Evolutionary conservation across 2,329 filamentous ascomycete species (phyloP), one percentile per base, ranked within the genome.

Genomic region (Aspergillus aculeatinus): DNA sequence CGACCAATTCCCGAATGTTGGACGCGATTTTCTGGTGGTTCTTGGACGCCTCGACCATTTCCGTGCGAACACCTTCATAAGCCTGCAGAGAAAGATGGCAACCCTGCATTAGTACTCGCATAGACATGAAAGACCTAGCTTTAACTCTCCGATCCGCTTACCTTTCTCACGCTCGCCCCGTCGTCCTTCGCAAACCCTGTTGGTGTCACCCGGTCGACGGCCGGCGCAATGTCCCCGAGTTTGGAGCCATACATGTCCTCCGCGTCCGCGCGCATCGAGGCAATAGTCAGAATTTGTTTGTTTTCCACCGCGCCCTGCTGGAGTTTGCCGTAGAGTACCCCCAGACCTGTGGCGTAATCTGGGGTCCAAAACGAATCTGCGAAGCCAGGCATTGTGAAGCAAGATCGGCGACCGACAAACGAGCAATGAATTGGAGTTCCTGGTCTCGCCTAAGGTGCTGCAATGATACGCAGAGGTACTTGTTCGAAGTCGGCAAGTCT

Each of bases 361-460:
- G 87, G 87, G 63, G 95, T 96, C 95, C 95, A 99, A 81, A 99
- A 98, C 54, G 93, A 96, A 80, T 94, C 92, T 68, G 92, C 88
- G 79, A 99, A 98, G 71, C 91, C 87, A 68, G 90, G 89, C 90
- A 94, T 94, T 75, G 77, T 87, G 72, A 67, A 23, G 23, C 23
- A 23, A n/a, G 11, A 7, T n/a, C n/a, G 33, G 48, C 5, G 29
- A 7, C 11, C 5, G 29, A 7, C 14, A 51, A 42, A 25, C 11
- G 52, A 29, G 21, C n/a, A 11, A 49, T 19, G 19, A 4, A 25
- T 31, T 9, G 14, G 23, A 21, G 25, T 19, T 12, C 12, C 19
- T 47, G 19, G 16, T 27, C 31, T 31, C 27, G 42, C 21, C 12
- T 11, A 7, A 23, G 27, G 12, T 33, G 5, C 6, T 35, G 25